Percentiles rank a stretch among this genome's conserved stretches.
These are phyloP conservation scores for Ceratocystis variospora DNA, from an alignment of 2,329 filamentous ascomycete species.

Conservation along the genomic window DNA sequence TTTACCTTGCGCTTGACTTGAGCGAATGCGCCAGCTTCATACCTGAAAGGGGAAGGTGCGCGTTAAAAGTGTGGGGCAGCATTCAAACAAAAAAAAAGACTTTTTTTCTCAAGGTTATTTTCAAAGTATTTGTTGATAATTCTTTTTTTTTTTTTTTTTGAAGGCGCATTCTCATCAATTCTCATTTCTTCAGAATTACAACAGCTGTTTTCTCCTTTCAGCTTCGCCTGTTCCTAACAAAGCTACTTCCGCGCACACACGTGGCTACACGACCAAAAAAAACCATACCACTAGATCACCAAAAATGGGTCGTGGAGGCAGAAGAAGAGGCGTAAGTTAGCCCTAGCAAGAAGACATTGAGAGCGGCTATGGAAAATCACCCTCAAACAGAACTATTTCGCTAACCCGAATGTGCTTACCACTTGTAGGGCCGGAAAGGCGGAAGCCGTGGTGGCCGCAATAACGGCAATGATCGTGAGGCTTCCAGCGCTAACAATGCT, in stretches of 20 bases:
- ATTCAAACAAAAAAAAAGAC: background rate
- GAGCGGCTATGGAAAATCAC: no score
- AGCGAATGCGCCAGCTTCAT: background rate
- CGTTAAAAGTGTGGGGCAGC: conserved; percentile 5
- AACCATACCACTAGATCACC: background rate
- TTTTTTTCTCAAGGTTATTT: no score
- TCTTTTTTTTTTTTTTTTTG: no score
- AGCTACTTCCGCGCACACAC: no score
- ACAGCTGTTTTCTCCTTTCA: no score
- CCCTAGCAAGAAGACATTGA: background rate
- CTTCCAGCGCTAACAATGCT: background rate
- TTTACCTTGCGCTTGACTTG: background rate
- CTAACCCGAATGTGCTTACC: background rate
- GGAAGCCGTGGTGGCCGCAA: conserved; percentile 17
- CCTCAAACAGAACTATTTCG: background rate
- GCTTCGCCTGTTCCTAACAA: no score
- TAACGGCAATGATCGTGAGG: conserved; percentile 13
- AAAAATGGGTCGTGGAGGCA: conserved; percentile 18
- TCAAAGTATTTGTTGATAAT: no score
- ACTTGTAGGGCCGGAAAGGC: conserved; percentile 16
- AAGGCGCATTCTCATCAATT: no score
- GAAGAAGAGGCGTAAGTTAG: conserved; percentile 19
- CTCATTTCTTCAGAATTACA: no score
- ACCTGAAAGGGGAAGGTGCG: background rate
- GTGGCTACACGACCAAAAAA: no score